These are phyloP conservation scores for Sarocladium brachiariae DNA, from an alignment of 2,329 filamentous ascomycete genomes.

Conservation along the genomic window DNA sequence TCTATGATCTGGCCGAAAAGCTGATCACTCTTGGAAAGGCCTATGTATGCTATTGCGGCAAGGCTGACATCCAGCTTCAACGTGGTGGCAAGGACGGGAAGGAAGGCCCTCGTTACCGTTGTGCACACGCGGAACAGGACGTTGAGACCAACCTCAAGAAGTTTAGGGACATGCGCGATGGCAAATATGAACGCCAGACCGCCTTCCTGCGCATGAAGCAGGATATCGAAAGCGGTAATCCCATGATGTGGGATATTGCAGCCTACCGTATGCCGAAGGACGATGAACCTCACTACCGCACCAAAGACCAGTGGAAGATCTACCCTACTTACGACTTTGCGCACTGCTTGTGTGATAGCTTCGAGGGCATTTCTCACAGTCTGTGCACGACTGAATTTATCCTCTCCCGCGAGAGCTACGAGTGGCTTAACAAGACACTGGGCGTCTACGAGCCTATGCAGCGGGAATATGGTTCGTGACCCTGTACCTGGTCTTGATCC, in stretches of 20 bases:
- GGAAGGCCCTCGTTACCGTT: constrained; percentile 63
- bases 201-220: constrained; percentile 93
- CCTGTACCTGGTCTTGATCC: constrained; percentile 1
- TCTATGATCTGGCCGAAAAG: constrained; percentile 86
- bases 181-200: constrained; percentile 78
- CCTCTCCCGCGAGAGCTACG: constrained; percentile 77
- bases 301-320: constrained; percentile 25
- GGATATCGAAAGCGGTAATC: constrained; percentile 74
- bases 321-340: constrained; percentile 67
- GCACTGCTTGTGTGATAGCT: constrained; percentile 85
- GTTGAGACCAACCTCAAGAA: constrained; percentile 72
- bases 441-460: constrained; percentile 91
- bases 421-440: constrained; percentile 77
- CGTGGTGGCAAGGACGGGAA: constrained; percentile 69
- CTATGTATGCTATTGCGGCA: constrained; percentile 85
- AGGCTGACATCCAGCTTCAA: constrained; percentile 78
- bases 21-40: constrained; percentile 63
- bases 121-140: constrained; percentile 68
- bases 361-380: constrained; percentile 86
- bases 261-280: constrained; percentile 81
- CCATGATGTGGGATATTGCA: constrained; percentile 93
- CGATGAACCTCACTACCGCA: constrained; percentile 65
- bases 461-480: constrained; percentile 58
- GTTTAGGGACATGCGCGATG: constrained; percentile 85
- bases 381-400: constrained; percentile 93